Conservation (phyloP, 1,139 yeast genomes). For the Petasospora fabianii region DNA sequence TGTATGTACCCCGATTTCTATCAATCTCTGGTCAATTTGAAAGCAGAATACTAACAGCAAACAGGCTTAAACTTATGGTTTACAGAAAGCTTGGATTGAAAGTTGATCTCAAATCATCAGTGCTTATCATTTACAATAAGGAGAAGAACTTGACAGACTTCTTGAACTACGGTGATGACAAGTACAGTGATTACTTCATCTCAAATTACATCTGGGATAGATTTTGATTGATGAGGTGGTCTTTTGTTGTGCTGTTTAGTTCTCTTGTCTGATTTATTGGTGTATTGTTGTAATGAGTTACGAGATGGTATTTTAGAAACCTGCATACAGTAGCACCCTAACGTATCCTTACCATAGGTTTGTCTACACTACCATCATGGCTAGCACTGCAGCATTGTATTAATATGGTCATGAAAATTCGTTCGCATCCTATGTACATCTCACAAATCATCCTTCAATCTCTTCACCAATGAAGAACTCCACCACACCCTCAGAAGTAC, state of each 20-base stretch:
- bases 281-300: neutral
- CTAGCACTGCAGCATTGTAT: no score
- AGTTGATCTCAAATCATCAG: constrained; percentile 35
- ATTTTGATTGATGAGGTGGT: constrained; percentile 21
- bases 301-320: no score
- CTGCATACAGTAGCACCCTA: no score
- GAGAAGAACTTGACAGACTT: constrained; percentile 46
- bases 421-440: constrained; percentile 1
- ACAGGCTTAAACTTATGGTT: constrained; percentile 32
- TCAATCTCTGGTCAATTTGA: constrained; percentile 3
- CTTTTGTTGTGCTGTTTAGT: neutral
- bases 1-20: constrained; percentile 14
- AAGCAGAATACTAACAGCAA: constrained; percentile 4
- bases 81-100: constrained; percentile 36
- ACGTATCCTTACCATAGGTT: no score
- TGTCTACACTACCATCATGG: no score
- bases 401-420: neutral
- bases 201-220: constrained; percentile 74
- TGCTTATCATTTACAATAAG: constrained; percentile 50
- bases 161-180: constrained; percentile 49
- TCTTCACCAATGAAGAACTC: no score
- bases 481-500: constrained; percentile 50
- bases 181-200: constrained; percentile 59
- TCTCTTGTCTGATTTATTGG: neutral
- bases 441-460: no score